Evolutionary conservation across 2,329 filamentous ascomycete genomes (phyloP).

Genomic region (Ophiostoma novo-ulmi): DNA sequence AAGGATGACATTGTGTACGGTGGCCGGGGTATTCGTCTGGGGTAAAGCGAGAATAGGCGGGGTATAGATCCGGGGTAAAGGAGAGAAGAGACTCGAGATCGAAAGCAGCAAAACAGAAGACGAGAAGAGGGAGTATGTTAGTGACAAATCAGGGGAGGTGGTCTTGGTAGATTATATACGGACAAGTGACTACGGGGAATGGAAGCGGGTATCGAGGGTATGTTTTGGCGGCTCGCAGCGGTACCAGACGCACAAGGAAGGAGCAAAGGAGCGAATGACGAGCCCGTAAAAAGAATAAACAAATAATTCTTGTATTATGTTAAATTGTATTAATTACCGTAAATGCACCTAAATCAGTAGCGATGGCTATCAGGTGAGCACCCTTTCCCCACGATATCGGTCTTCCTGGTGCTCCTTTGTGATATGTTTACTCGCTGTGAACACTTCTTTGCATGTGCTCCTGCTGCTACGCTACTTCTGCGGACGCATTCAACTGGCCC

Average conservation of each 20-base stretch:
- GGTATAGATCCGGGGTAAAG: not conserved
- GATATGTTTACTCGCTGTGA: not conserved
- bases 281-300: not conserved
- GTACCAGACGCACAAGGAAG: not conserved
- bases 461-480: not conserved
- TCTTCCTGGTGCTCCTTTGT: not conserved
- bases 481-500: slow-evolving; percentile 15
- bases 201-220: slow-evolving; percentile 7
- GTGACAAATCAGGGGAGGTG: not conserved
- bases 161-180: not conserved
- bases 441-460: slow-evolving; percentile 7
- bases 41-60: not conserved
- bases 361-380: not conserved
- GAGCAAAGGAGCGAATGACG: not conserved
- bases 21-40: slow-evolving; percentile 4
- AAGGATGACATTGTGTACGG: slow-evolving; percentile 43
- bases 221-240: not conserved
- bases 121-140: not conserved
- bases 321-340: not conserved
- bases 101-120: not conserved
- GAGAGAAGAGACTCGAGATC: not conserved
- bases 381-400: slow-evolving; percentile 5
- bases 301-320: not conserved
- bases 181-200: not conserved
- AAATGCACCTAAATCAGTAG: not conserved